A percentile compares a stretch with the other conserved stretches of the same genome.
These are phyloP conservation scores for Russula lepida DNA, from an alignment of 768 basidiomycete genomes.

Conservation along the genomic window DNA sequence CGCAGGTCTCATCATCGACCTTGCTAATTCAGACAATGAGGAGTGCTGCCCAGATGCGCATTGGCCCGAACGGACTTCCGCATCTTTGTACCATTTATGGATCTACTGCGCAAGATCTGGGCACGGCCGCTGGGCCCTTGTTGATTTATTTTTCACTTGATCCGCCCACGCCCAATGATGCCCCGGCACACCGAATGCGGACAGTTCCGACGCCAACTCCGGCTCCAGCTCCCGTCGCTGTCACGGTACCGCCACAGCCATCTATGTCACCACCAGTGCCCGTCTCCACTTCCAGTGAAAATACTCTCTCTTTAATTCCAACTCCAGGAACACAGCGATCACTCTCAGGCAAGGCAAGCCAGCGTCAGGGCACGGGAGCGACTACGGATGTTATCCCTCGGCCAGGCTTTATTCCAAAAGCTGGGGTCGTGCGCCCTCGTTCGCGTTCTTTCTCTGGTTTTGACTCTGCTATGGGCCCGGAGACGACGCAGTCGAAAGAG, in stretches of 20 bases:
- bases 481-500: slow-evolving; percentile 7
- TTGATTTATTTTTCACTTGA: slow-evolving; percentile 53
- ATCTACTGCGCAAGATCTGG: slow-evolving; percentile 44
- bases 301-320: background rate
- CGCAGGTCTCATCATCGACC: slow-evolving; percentile 24
- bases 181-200: slow-evolving; percentile 26
- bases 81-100: slow-evolving; percentile 54
- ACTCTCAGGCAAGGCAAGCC: background rate
- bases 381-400: slow-evolving; percentile 34
- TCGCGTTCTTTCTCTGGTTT: slow-evolving; percentile 76
- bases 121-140: slow-evolving; percentile 44
- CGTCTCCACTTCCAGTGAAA: slow-evolving; percentile 2
- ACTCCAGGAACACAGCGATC: background rate
- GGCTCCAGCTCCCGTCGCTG: background rate
- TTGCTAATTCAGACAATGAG: slow-evolving; percentile 24
- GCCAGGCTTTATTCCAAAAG: slow-evolving; percentile 57
- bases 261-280: background rate
- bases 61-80: slow-evolving; percentile 25
- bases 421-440: slow-evolving; percentile 40
- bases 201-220: background rate
- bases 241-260: background rate
- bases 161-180: slow-evolving; percentile 34
- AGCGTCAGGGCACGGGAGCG: background rate
- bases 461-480: slow-evolving; percentile 33
- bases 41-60: slow-evolving; percentile 19